Evolutionary conservation across 257 asterid species (phyloP).

Genomic region (Solanum sitiens): DNA sequence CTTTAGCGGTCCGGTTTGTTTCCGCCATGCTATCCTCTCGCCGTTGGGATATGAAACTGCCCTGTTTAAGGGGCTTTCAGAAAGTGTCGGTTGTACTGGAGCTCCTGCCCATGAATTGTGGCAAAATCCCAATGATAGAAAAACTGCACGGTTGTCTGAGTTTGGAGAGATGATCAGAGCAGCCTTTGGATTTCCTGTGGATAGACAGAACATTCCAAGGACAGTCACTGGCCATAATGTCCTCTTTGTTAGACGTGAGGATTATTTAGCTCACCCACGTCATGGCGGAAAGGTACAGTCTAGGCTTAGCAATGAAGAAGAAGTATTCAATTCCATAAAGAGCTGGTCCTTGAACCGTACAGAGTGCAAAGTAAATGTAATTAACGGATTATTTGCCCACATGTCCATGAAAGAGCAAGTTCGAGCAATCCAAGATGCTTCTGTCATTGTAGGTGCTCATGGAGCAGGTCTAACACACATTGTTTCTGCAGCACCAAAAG

Average conservation of each 20-base stretch:
- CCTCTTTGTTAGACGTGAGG: conserved; percentile 90
- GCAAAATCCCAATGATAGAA: conserved; percentile 50
- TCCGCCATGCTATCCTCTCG: conserved; percentile 74
- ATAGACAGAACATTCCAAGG: conserved; percentile 24
- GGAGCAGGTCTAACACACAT: conserved; percentile 98
- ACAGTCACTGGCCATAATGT: conserved; percentile 39
- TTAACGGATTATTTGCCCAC: conserved; percentile 87
- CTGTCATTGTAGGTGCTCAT: conserved; percentile 82
- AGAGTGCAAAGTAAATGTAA: conserved; percentile 42
- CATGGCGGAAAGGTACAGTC: conserved; percentile 82
- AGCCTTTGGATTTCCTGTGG: conserved; percentile 62
- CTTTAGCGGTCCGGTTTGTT: conserved; percentile 60
- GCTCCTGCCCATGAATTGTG: conserved; percentile 59
- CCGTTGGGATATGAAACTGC: conserved; percentile 96
- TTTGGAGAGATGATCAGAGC: conserved; percentile 96
- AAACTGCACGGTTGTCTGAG: conserved; percentile 79
- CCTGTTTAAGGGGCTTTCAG: conserved; percentile 67
- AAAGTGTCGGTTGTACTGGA: conserved; percentile 54
- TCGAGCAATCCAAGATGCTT: conserved; percentile 78
- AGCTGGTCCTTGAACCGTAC: conserved; percentile 49
- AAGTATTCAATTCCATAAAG: conserved; percentile 53
- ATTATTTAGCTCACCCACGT: conserved; percentile 92
- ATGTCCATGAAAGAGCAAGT: conserved; percentile 97
- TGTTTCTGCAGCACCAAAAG: conserved; percentile 53
- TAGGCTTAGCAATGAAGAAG: conserved; percentile 78